Evolutionary conservation across 495 filamentous ascomycete species (phyloP).

Genomic region (Penicillium waksmanii): DNA sequence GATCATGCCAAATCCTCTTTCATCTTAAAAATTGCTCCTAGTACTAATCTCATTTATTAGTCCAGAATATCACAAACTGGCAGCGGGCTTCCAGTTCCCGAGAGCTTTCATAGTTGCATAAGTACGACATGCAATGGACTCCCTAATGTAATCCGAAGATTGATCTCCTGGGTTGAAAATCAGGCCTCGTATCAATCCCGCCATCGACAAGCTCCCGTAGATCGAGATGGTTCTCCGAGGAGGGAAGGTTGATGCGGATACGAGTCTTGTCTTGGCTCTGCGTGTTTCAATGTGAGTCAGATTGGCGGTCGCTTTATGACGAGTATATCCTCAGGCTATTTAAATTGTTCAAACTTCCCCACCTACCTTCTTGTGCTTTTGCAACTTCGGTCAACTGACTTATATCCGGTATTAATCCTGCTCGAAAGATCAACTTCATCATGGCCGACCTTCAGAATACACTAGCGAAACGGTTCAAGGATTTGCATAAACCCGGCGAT

Average conservation of each 20-base stretch:
- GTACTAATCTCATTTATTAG: no score
- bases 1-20: no score
- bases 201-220: no score
- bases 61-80: no score
- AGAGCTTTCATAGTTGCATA: no score
- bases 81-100: no score
- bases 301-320: background rate
- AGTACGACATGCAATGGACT: no score
- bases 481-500: background rate
- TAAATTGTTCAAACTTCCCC: background rate
- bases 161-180: no score
- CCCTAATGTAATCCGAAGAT: no score
- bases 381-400: background rate
- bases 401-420: background rate
- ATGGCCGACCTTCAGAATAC: background rate
- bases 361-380: background rate
- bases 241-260: background rate
- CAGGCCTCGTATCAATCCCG: no score
- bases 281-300: background rate
- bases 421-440: background rate
- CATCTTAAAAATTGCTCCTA: no score
- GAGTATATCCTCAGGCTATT: background rate
- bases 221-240: background rate
- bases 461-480: background rate
- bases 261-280: background rate